phyloP scores from a whole-genome alignment of 768 basidiomycete genomes.

The Lentinula boryana region DNA sequence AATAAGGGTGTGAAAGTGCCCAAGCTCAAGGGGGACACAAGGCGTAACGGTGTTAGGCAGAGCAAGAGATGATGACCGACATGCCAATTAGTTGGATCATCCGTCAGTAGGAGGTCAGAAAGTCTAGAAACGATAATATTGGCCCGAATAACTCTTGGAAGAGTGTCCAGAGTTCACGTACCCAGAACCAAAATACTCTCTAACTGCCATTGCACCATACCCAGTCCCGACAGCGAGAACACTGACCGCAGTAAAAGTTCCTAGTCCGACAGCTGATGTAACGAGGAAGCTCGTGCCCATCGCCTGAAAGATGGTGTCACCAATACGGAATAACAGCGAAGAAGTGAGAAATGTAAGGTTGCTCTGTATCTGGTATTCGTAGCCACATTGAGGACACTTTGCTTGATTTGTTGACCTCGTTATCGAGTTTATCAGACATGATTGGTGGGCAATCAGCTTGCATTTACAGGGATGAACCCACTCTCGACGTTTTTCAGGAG shows the following conservation, averaged over 20 bases:
- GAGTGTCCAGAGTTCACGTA: neutral
- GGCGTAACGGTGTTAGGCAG: neutral
- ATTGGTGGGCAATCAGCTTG: conserved; percentile 8
- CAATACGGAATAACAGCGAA: neutral
- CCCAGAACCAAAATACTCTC: conserved; percentile 5
- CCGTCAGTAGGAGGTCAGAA: conserved; percentile 5
- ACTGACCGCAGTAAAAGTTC: neutral
- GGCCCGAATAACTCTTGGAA: neutral
- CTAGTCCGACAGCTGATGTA: neutral
- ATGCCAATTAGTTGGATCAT: conserved; percentile 5
- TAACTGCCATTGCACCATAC: conserved; percentile 6
- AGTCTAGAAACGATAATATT: neutral
- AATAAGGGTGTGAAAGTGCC: conserved; percentile 5
- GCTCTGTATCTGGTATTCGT: neutral
- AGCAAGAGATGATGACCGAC: neutral
- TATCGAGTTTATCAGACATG: conserved; percentile 4
- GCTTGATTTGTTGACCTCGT: neutral
- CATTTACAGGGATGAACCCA: conserved; percentile 12
- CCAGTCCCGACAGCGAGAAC: neutral
- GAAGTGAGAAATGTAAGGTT: neutral
- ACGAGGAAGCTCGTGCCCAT: neutral
- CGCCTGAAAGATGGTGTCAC: neutral
- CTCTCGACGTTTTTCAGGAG: neutral
- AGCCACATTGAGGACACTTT: conserved; percentile 6
- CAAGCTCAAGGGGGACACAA: neutral